Base-by-base conservation (phyloP, 352 stramenopile genomes). In the Pythium volutum region DNA sequence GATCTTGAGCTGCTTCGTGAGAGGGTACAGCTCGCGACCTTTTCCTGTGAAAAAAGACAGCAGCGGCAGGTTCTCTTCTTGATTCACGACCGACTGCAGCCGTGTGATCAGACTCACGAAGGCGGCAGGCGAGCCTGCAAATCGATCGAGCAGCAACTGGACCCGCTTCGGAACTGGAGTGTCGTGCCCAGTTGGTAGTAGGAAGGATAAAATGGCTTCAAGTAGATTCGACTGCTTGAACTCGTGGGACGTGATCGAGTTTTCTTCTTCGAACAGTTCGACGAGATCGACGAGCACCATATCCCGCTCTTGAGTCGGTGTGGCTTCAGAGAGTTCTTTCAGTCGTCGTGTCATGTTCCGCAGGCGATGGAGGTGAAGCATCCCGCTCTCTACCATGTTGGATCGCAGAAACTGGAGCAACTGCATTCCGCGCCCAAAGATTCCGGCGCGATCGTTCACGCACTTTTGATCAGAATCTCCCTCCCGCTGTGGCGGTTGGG, bases 191-290 rank as follows among this genome's bases (percentile, higher is more conserved):
- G 63, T 49, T 3, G 79, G 73, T 4, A 73, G 69, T 7, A 93
- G 29, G 42, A 81, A 90, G 10, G 74, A 55, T 27, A 91, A 60
- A 39, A 95, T 62, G 2, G 83, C 77, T 27, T 81, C 75, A 9
- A 95, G 70, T 1, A 95, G 62, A 45, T 84, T 71, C 2, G 84
- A 95, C 36, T 91, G 84, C 51, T 91, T 92, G 62, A 95, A 91
- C 49, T 95, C 85, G 31, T 91, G 89, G 1, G 81, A 87, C 22
- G 85, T 95, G 45, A 95, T 88, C 12, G 78, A 82, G 53, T 88
- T 86, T 33, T 78, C 66, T 45, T 90, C 72, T 22, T 90, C 79
- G 51, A 93, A 89, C 25, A 93, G 63, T 47, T 93, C 84, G 34
- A 91, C 76, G 22, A 93, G 67, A 63, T 91, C 84, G 14, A 87